Percentiles rank a stretch among this genome's conserved stretches.
Conservation (phyloP, 2,329 filamentous ascomycete genomes). For the Claviceps fusiformis region DNA sequence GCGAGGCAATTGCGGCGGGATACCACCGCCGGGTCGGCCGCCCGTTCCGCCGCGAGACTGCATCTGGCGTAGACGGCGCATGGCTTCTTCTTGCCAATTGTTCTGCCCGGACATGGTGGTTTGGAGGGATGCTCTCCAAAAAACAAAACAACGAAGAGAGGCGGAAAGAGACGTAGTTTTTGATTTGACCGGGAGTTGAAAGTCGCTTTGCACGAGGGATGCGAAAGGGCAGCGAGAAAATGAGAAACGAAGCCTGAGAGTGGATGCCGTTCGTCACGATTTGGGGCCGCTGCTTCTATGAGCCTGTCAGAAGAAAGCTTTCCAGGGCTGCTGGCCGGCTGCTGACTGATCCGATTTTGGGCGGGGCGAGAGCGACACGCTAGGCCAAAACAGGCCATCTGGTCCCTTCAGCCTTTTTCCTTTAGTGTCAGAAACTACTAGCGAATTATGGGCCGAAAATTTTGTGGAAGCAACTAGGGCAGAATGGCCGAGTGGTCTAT, state of each 20-base stretch:
- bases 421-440: not conserved
- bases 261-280: not conserved
- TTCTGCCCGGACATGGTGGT: conserved; percentile 20
- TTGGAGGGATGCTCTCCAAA: not conserved
- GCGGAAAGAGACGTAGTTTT: not conserved
- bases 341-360: conserved; percentile 6
- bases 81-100: conserved; percentile 36
- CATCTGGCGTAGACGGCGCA: conserved; percentile 36
- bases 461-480: conserved; percentile 1
- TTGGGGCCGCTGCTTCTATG: not conserved
- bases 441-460: not conserved
- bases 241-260: not conserved
- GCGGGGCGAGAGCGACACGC: not conserved
- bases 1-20: conserved; percentile 24
- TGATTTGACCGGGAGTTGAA: not conserved
- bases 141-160: no score
- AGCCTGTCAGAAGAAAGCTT: not conserved
- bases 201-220: not conserved
- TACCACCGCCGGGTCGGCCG: conserved; percentile 27
- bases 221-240: not conserved
- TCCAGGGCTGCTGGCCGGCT: not conserved
- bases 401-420: no score
- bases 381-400: not conserved
- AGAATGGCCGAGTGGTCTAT: conserved; percentile 14
- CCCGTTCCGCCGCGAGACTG: conserved; percentile 28